A percentile compares a stretch with the other conserved stretches of the same genome.
Evolutionary conservation across 768 basidiomycete genomes (phyloP).

Genomic region (Cubamyces sp.): DNA sequence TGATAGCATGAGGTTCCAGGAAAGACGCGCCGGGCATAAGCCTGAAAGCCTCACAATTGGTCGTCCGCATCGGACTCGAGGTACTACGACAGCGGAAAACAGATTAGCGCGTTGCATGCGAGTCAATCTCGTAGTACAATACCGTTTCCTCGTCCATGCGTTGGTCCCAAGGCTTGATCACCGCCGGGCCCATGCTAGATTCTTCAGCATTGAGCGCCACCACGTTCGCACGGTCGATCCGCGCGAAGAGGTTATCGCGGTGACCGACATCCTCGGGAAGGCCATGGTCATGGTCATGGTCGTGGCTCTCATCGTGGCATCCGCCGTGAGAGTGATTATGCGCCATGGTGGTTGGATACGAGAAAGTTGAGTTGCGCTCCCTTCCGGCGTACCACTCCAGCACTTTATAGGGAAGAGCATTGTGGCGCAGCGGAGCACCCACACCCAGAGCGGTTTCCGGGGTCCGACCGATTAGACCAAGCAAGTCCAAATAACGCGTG

Average conservation of each 20-base stretch:
- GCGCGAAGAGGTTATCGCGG: slow-evolving; percentile 70
- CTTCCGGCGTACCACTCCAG: neutral
- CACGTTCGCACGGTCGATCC: slow-evolving; percentile 82
- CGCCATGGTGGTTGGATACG: slow-evolving; percentile 43
- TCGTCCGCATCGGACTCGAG: slow-evolving; percentile 92
- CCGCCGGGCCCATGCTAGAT: slow-evolving; percentile 50
- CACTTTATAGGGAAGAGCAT: neutral
- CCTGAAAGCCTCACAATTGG: slow-evolving; percentile 60
- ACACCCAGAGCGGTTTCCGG: neutral
- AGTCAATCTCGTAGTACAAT: slow-evolving; percentile 4
- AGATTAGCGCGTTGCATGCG: slow-evolving; percentile 2
- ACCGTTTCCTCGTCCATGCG: slow-evolving; percentile 74
- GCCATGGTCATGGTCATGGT: slow-evolving; percentile 54
- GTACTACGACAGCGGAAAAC: slow-evolving; percentile 48
- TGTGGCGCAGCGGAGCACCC: slow-evolving; percentile 3
- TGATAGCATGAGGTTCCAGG: neutral
- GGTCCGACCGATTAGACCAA: slow-evolving; percentile 11
- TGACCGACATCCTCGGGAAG: slow-evolving; percentile 49
- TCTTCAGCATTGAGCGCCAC: slow-evolving; percentile 71
- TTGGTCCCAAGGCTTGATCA: slow-evolving; percentile 89
- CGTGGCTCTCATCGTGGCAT: slow-evolving; percentile 61
- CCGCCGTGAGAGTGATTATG: slow-evolving; percentile 57
- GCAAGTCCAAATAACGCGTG: slow-evolving; percentile 8
- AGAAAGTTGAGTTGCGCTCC: neutral
- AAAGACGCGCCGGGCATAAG: neutral